Conservation (phyloP, 352 stramenopile genomes). For the Phytophthora pisi region DNA sequence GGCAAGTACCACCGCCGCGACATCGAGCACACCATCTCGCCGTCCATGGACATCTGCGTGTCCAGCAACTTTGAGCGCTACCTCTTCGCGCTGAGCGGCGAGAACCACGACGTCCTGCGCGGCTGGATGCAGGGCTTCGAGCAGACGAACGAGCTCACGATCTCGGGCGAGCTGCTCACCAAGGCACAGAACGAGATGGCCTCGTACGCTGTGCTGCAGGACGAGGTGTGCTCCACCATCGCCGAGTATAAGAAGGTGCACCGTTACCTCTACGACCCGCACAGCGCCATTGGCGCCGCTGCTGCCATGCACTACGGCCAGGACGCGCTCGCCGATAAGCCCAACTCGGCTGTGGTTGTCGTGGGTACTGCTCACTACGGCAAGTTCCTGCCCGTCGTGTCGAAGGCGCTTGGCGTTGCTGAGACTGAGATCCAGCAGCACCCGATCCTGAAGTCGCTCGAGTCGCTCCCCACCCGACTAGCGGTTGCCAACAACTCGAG, state of each 20-base stretch:
- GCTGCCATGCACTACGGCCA: conserved; percentile 88
- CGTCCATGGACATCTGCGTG: conserved; percentile 99
- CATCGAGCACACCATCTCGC: conserved; percentile 95
- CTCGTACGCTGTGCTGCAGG: conserved; percentile 86
- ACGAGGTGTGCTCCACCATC: conserved; percentile 93
- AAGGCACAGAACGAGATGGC: conserved; percentile 94
- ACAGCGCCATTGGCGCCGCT: conserved; percentile 95
- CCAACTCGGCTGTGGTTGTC: conserved; percentile 87
- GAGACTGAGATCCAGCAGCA: conserved; percentile 78
- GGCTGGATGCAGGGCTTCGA: conserved; percentile 97
- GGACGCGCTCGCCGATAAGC: conserved; percentile 59
- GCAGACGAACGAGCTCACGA: conserved; percentile 93
- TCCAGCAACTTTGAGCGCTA: conserved; percentile 99
- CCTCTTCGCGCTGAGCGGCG: conserved; percentile 95
- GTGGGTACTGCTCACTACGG: conserved; percentile 97
- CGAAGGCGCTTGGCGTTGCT: conserved; percentile 81
- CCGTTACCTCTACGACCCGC: conserved; percentile 97
- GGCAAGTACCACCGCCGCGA: conserved; percentile 95
- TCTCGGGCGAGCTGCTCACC: conserved; percentile 89
- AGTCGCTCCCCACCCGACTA: conserved; percentile 70
- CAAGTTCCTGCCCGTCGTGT: conserved; percentile 97
- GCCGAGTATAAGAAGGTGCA: conserved; percentile 91
- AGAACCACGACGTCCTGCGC: conserved; percentile 90
- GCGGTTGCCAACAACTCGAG: conserved; percentile 69
- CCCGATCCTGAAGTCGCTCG: conserved; percentile 73